Conservation (phyloP, 1,139 yeast genomes). For the Hansenula lynferdii region DNA sequence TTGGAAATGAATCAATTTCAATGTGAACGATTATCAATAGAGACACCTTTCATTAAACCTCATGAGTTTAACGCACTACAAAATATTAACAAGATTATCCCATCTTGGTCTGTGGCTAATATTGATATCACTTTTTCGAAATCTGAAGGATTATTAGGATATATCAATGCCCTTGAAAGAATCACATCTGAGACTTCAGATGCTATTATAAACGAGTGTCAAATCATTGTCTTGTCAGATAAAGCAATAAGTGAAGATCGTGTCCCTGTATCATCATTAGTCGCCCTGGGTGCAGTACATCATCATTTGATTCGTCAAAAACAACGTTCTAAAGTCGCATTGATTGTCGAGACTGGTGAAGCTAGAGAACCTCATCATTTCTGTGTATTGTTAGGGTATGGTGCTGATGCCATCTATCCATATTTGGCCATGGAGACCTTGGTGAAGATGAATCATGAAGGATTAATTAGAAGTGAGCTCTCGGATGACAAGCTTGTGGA, state of each 20-base stretch:
- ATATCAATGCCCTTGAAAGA: constrained; percentile 78
- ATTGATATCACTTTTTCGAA: constrained; percentile 91
- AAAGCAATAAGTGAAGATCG: constrained; percentile 53
- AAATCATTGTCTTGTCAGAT: constrained; percentile 76
- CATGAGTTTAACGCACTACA: constrained; percentile 71
- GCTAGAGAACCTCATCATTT: constrained; percentile 97
- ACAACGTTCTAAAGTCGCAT: constrained; percentile 93
- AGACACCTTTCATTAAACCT: constrained; percentile 76
- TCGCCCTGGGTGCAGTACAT: constrained; percentile 95
- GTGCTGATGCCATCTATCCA: constrained; percentile 96
- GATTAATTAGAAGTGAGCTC: constrained; percentile 53
- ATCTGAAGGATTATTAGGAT: constrained; percentile 80
- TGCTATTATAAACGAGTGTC: constrained; percentile 73
- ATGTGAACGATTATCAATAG: constrained; percentile 80
- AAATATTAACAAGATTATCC: constrained; percentile 69
- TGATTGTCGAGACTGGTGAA: constrained; percentile 90
- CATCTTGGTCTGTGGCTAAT: constrained; percentile 76
- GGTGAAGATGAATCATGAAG: constrained; percentile 78
- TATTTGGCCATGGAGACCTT: constrained; percentile 90
- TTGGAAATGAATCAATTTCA: constrained; percentile 90
- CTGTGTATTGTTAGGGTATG: constrained; percentile 92
- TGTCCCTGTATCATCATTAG: constrained; percentile 80
- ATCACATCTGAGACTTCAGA: constrained; percentile 84
- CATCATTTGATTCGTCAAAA: constrained; percentile 94
- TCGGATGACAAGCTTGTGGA: constrained; percentile 56